phyloP scores from a whole-genome alignment of 306 rosid genomes.

The Ceratonia siliqua region DNA sequence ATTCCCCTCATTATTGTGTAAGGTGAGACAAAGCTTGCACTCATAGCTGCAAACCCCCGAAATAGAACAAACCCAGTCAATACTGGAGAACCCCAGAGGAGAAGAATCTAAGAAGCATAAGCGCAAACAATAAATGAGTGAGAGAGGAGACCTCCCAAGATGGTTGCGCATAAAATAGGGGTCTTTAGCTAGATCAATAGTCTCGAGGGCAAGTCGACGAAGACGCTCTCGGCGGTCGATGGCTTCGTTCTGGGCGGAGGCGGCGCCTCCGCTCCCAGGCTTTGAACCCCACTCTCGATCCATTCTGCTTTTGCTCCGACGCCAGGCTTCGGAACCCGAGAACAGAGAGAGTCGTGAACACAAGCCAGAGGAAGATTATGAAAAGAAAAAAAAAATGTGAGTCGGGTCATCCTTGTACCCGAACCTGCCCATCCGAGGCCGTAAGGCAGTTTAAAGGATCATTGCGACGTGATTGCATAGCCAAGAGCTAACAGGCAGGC shows the following conservation, averaged over 20 bases:
- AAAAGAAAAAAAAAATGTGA: too few species aligned
- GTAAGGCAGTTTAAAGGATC: too few species aligned
- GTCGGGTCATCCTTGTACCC: background rate
- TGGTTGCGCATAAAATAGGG: slow-evolving; percentile 80
- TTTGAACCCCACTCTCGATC: slow-evolving; percentile 99
- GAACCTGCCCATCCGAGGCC: background rate
- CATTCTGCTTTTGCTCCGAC: slow-evolving; percentile 43
- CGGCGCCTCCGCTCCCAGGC: slow-evolving; percentile 99
- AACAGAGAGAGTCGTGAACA: background rate
- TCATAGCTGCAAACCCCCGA: slow-evolving; percentile 47
- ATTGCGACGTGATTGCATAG: too few species aligned
- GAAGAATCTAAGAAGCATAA: background rate
- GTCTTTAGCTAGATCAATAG: slow-evolving; percentile 94
- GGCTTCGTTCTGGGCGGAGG: slow-evolving; percentile 96
- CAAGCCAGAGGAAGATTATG: background rate
- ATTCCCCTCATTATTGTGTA: slow-evolving; percentile 66
- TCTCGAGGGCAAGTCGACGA: slow-evolving; percentile 88
- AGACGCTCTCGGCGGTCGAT: slow-evolving; percentile 97
- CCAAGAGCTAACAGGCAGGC: too few species aligned
- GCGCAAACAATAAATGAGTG: too few species aligned
- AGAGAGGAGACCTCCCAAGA: slow-evolving; percentile 53
- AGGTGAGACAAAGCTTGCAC: slow-evolving; percentile 69
- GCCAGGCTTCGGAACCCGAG: background rate
- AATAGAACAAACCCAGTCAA: slow-evolving; percentile 9
- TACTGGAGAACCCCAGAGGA: background rate